Evolutionary conservation across 495 filamentous ascomycete genomes (phyloP).

Genomic region (Daldinia childiae): DNA sequence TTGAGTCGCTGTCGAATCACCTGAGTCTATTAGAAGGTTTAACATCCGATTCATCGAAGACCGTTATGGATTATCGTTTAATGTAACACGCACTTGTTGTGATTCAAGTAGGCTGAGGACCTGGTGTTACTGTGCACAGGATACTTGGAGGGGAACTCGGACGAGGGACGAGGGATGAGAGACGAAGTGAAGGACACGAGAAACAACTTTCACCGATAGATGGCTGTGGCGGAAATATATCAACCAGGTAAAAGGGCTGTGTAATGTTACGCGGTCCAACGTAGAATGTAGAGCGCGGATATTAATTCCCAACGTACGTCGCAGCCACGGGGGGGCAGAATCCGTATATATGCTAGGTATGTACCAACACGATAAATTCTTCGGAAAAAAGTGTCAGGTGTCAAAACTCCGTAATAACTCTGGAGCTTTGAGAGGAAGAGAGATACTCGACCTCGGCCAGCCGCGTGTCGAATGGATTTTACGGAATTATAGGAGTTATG

Average conservation of each 20-base stretch:
- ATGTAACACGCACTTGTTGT: slow-evolving; percentile 34
- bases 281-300: slow-evolving; percentile 30
- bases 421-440: not conserved
- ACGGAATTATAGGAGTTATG: not conserved
- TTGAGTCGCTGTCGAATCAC: slow-evolving; percentile 22
- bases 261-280: slow-evolving; percentile 39
- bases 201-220: slow-evolving; percentile 22
- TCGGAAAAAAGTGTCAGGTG: not conserved
- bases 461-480: slow-evolving; percentile 13
- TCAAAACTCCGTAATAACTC: not conserved
- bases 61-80: slow-evolving; percentile 24
- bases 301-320: slow-evolving; percentile 31
- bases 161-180: slow-evolving; percentile 22
- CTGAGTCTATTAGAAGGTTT: slow-evolving; percentile 21
- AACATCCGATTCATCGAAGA: slow-evolving; percentile 19
- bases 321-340: slow-evolving; percentile 34
- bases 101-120: slow-evolving; percentile 2
- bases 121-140: slow-evolving; percentile 21
- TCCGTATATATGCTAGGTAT: slow-evolving; percentile 7
- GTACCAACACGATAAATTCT: slow-evolving; percentile 13
- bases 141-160: slow-evolving; percentile 17
- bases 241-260: slow-evolving; percentile 25
- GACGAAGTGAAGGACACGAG: slow-evolving; percentile 23
- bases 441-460: slow-evolving; percentile 20
- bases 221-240: slow-evolving; percentile 25